Percentiles rank a stretch among this genome's conserved stretches.
Conservation (phyloP, 1,284 basidiomycete genomes). For the Tilletia setariae region DNA sequence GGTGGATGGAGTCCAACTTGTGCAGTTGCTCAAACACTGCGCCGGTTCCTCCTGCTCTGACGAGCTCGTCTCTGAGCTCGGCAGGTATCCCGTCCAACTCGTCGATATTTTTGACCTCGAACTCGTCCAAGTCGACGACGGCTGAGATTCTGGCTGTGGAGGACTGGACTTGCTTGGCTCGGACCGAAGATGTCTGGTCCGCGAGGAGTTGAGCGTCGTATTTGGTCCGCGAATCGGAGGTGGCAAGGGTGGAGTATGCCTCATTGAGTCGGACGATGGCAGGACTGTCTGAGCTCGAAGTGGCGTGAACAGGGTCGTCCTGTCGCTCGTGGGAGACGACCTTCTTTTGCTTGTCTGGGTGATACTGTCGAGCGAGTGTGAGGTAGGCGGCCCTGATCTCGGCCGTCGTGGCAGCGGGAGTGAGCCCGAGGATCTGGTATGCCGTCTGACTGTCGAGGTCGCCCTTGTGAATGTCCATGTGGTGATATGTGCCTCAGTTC, state of each 20-base stretch:
- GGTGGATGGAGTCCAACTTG: no score
- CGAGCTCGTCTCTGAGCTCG: no score
- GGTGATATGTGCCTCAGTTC: no score
- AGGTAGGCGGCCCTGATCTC: constrained; percentile 3
- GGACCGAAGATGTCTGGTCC: not conserved
- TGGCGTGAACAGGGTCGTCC: not conserved
- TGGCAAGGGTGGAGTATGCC: constrained; percentile 2
- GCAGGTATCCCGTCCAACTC: not conserved
- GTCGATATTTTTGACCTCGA: constrained; percentile 6
- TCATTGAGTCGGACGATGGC: constrained; percentile 9
- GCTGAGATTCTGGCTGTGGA: constrained; percentile 6
- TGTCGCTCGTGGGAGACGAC: not conserved
- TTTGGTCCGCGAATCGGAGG: not conserved
- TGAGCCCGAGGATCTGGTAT: constrained; percentile 4
- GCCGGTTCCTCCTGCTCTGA: not conserved
- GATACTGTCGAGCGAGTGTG: not conserved
- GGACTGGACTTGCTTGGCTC: not conserved
- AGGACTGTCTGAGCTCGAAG: not conserved
- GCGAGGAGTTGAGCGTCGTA: constrained; percentile 7
- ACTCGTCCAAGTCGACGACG: constrained; percentile 5
- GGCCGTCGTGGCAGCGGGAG: not conserved
- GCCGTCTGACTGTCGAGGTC: constrained; percentile 4
- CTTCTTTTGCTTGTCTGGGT: not conserved
- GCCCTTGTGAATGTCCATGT: not conserved
- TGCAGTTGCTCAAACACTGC: not conserved